Conservation (phyloP, 1,284 basidiomycete genomes). For the Trametes sp. region DNA sequence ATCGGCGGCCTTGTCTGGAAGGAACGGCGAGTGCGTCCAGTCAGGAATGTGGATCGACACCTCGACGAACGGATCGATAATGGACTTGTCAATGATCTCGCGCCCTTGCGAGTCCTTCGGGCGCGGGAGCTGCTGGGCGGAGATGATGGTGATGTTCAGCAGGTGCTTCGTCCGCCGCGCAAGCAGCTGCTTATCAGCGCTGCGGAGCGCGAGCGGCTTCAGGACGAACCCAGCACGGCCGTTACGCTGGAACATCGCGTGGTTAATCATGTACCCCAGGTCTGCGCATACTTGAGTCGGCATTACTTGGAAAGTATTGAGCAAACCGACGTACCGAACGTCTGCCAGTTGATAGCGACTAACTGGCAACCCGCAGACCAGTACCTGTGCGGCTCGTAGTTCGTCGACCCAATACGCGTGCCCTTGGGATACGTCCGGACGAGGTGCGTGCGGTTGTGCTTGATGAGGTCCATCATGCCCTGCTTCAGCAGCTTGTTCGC, state of each 20-base stretch:
- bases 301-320: neutral
- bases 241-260: slow-evolving; percentile 93
- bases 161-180: slow-evolving; percentile 63
- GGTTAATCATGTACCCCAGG: slow-evolving; percentile 89
- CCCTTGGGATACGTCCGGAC: slow-evolving; percentile 93
- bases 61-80: slow-evolving; percentile 81
- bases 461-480: slow-evolving; percentile 77
- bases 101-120: slow-evolving; percentile 71
- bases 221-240: slow-evolving; percentile 89
- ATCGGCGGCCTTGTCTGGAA: slow-evolving; percentile 33
- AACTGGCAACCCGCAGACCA: slow-evolving; percentile 94
- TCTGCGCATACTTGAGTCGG: slow-evolving; percentile 53
- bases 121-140: slow-evolving; percentile 91
- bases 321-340: slow-evolving; percentile 69
- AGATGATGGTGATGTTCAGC: slow-evolving; percentile 84
- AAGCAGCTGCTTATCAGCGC: slow-evolving; percentile 68
- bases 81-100: slow-evolving; percentile 65
- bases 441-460: slow-evolving; percentile 88
- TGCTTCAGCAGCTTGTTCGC: slow-evolving; percentile 72
- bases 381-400: slow-evolving; percentile 90
- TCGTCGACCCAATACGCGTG: slow-evolving; percentile 82
- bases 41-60: slow-evolving; percentile 81
- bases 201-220: slow-evolving; percentile 84
- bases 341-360: slow-evolving; percentile 99
- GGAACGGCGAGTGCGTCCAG: slow-evolving; percentile 57